Evolutionary conservation across 768 basidiomycete species (phyloP), one percentile per base, ranked within the genome.

Genomic region (Mrakia frigida): DNA sequence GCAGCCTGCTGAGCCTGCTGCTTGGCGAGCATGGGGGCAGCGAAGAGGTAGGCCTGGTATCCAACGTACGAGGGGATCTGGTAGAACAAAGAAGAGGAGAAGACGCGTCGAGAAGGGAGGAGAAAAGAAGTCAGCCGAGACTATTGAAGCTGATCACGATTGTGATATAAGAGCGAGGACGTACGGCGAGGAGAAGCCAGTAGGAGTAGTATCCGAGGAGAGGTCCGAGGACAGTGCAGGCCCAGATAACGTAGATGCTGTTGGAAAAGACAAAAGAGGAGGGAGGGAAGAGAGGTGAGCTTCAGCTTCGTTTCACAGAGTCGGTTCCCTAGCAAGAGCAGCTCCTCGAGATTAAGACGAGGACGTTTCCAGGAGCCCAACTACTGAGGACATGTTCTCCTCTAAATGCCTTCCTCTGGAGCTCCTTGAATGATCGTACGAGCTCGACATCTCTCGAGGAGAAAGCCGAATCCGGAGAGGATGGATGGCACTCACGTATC

Each of bases 111-210:
- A 21, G 35, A 37, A 39, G 37, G 37, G 21, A 68, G 28, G 21
- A 16, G 18, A 43, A 11, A 35, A 11, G 5, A 0, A 14, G 28
- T 41, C n/a, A 53, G 50, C 7, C 28, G 7, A 31, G 46, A n/a
- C 18, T 23, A 3, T 25, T 6, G 2, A 33, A 6, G 21, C 5
- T 9, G 52, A 50, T 31, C 9, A 28, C 18, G 28, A 46, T 10
- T n/a, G 7, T 16, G 25, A 37, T 10, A 10, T 41, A 11, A 25
- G n/a, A 46, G 39, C 16, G 60, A 5, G 37, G 23, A 78, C 83
- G 73, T 65, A 85, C 85, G 82, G n/a, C 85, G 78, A 81, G 93
- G 90, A 2, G 93, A 91, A 63, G 98, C 84, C 43, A 92, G 87
- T 61, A 89, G 85, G 23, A 98, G 18, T 53, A n/a, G 70, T 72